Conservation (phyloP, 2,329 filamentous ascomycete genomes). For the Westerdykella ornata region DNA sequence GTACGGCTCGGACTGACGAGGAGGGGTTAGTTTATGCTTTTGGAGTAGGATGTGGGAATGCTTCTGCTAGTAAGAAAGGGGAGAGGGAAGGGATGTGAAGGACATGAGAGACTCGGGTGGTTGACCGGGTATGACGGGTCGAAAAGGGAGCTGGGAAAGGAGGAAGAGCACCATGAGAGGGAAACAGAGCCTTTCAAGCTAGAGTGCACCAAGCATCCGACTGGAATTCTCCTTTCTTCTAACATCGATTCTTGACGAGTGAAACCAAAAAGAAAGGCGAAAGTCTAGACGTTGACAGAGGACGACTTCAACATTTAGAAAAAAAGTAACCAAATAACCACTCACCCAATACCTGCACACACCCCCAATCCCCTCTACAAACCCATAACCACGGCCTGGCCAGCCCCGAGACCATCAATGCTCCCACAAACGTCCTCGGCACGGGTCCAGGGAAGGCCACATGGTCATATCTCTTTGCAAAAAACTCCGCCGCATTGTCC, state of each 20-base stretch:
- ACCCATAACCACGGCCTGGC: conserved; percentile 59
- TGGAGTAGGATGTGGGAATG: not conserved
- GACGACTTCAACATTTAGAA: not conserved
- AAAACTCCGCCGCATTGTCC: conserved; percentile 46
- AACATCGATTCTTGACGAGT: no score
- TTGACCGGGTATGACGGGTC: no score
- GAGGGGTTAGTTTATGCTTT: conserved; percentile 2
- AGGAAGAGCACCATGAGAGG: no score
- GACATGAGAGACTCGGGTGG: no score
- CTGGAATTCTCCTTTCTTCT: no score
- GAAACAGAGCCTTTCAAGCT: no score
- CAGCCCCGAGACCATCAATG: conserved; percentile 67
- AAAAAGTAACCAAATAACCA: not conserved
- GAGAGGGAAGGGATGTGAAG: no score
- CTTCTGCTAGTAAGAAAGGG: no score
- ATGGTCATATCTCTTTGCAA: conserved; percentile 73
- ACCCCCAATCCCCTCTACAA: conserved; percentile 45
- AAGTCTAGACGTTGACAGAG: no score
- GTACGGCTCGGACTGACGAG: conserved; percentile 58
- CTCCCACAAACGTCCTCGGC: conserved; percentile 81
- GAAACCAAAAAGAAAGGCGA: no score
- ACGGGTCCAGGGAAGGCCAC: conserved; percentile 85
- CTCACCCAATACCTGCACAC: conserved; percentile 54
- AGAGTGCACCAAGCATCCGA: no score
- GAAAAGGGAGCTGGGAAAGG: no score